Percentiles rank a stretch among this genome's conserved stretches.
These are phyloP conservation scores for Sarcodon sp. DNA, from an alignment of 768 basidiomycete species.

Conservation along the genomic window DNA sequence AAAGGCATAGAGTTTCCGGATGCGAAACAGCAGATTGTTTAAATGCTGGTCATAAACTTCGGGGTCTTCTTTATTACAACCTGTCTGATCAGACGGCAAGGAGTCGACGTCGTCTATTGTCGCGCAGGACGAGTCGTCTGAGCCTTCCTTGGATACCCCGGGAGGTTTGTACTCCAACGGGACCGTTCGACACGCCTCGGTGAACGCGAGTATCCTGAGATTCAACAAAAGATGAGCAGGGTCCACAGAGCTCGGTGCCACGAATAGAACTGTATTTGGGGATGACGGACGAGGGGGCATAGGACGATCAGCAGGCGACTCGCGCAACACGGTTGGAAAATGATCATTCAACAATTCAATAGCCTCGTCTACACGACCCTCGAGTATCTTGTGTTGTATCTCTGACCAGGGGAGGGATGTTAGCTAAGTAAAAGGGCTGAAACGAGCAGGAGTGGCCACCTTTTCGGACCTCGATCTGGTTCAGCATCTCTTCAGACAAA, in stretches of 20 bases:
- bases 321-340: conserved; percentile 61
- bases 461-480: conserved; percentile 38
- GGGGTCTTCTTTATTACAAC: conserved; percentile 9
- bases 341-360: conserved; percentile 50
- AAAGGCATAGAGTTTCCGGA: conserved; percentile 55
- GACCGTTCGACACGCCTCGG: conserved; percentile 69
- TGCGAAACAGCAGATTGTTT: conserved; percentile 36
- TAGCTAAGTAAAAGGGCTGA: background rate
- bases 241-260: conserved; percentile 49
- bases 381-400: conserved; percentile 56
- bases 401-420: conserved; percentile 26
- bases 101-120: background rate
- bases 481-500: conserved; percentile 26
- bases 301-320: conserved; percentile 1
- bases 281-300: conserved; percentile 10
- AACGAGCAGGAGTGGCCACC: conserved; percentile 22
- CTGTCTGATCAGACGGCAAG: conserved; percentile 1
- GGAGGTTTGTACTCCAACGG: conserved; percentile 37
- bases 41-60: conserved; percentile 26
- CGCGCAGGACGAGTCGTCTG: conserved; percentile 1
- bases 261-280: conserved; percentile 28
- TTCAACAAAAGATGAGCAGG: conserved; percentile 74
- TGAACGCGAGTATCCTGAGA: conserved; percentile 77
- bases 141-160: background rate
- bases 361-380: conserved; percentile 66